A percentile compares a stretch with the other conserved stretches of the same genome.
Conservation (phyloP, 2,329 filamentous ascomycete species). For the Thielaviopsis euricoi region DNA sequence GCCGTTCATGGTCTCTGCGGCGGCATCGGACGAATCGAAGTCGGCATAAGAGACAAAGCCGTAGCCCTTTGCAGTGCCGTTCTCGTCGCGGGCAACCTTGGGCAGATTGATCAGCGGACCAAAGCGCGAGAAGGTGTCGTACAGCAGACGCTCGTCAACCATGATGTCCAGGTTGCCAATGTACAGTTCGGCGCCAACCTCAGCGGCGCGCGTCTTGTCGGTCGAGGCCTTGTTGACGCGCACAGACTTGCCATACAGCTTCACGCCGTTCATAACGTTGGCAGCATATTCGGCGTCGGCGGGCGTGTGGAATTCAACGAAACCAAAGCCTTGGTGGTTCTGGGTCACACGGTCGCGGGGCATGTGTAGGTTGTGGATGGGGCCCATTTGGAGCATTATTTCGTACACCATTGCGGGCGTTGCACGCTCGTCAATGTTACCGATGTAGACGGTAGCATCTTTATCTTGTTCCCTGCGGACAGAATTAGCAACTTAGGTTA, state of each 20-base stretch:
- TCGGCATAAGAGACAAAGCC: conserved; percentile 87
- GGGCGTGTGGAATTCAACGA: conserved; percentile 94
- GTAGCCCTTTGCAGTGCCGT: conserved; percentile 81
- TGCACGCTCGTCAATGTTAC: conserved; percentile 94
- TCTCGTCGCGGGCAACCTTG: conserved; percentile 84
- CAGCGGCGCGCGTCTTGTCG: conserved; percentile 61
- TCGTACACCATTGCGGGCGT: conserved; percentile 86
- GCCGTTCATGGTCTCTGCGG: conserved; percentile 82
- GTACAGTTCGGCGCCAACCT: conserved; percentile 93
- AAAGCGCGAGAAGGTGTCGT: conserved; percentile 86
- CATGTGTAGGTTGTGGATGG: conserved; percentile 94
- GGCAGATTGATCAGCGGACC: conserved; percentile 69
- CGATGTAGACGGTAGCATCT: conserved; percentile 93
- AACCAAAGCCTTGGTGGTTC: conserved; percentile 93
- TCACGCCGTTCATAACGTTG: conserved; percentile 90
- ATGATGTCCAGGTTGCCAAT: conserved; percentile 87
- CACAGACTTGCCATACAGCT: conserved; percentile 84
- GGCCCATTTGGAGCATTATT: conserved; percentile 93
- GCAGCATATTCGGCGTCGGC: conserved; percentile 94
- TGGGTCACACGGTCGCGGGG: conserved; percentile 97
- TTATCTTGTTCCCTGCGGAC: conserved; percentile 82
- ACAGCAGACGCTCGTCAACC: conserved; percentile 90
- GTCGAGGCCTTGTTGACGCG: conserved; percentile 86
- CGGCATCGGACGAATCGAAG: conserved; percentile 86
- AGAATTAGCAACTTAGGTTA: conserved; percentile 15